Conservation (phyloP, 306 rosid species). For the Urtica urens region DNA sequence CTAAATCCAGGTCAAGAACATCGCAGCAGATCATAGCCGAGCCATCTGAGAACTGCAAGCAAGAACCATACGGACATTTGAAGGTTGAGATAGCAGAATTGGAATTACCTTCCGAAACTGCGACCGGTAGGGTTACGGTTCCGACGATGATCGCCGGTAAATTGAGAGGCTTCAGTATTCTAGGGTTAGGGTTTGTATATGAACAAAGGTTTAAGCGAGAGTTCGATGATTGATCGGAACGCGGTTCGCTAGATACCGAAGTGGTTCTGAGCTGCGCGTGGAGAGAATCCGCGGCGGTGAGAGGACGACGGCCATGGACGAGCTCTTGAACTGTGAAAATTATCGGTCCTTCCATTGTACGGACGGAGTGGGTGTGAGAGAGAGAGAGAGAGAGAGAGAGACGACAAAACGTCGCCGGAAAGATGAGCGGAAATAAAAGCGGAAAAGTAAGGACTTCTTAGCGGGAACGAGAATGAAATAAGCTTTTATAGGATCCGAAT, state of each 20-base stretch:
- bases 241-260: conserved; percentile 6
- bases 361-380: background rate
- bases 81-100: conserved; percentile 3
- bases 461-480: background rate
- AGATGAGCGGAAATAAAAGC: background rate
- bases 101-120: conserved; percentile 3
- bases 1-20: conserved; percentile 36
- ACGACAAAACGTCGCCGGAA: background rate
- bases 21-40: conserved; percentile 68
- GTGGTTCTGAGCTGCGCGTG: conserved; percentile 9
- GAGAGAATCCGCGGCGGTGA: conserved; percentile 41
- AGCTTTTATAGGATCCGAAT: background rate
- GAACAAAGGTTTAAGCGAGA: background rate
- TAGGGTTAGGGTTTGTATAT: conserved; percentile 15
- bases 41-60: conserved; percentile 66
- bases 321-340: conserved; percentile 33
- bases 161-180: conserved; percentile 35
- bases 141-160: conserved; percentile 42
- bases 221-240: conserved; percentile 5
- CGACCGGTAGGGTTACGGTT: conserved; percentile 38
- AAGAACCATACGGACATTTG: conserved; percentile 33
- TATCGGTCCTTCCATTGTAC: background rate
- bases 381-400: background rate
- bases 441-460: background rate
- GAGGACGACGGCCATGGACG: conserved; percentile 24